Evolutionary conservation across 495 filamentous ascomycete genomes (phyloP).

Genomic region (Terfezia claveryi): DNA sequence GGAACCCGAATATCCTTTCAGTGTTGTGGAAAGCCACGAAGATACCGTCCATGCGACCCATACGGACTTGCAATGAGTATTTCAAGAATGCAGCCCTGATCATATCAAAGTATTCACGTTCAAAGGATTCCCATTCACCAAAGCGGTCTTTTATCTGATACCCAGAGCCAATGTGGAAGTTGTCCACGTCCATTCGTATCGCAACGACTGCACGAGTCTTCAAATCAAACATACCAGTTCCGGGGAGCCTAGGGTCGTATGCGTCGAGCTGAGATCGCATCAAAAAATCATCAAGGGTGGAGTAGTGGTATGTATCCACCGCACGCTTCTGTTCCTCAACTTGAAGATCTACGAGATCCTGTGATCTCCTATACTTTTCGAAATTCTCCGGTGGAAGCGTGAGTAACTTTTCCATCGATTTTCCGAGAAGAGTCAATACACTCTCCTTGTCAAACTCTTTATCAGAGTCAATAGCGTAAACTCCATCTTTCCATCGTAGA

Average conservation of each 20-base stretch:
- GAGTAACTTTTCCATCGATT: slow-evolving; percentile 92
- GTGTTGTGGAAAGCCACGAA: slow-evolving; percentile 97
- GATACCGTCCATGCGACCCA: slow-evolving; percentile 96
- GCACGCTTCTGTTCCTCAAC: slow-evolving; percentile 39
- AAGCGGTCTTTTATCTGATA: slow-evolving; percentile 63
- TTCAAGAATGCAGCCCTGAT: slow-evolving; percentile 85
- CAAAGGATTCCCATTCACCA: slow-evolving; percentile 71
- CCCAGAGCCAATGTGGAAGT: slow-evolving; percentile 51
- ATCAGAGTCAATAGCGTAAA: slow-evolving; percentile 93
- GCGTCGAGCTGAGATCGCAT: slow-evolving; percentile 95
- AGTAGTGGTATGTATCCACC: slow-evolving; percentile 66
- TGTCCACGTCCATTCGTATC: slow-evolving; percentile 60
- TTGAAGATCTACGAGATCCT: slow-evolving; percentile 35
- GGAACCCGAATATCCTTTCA: slow-evolving; percentile 89
- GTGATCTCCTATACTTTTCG: slow-evolving; percentile 50
- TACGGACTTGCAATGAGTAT: slow-evolving; percentile 85
- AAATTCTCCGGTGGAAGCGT: slow-evolving; percentile 60
- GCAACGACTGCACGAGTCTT: slow-evolving; percentile 84
- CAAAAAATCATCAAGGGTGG: slow-evolving; percentile 68
- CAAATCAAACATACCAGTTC: slow-evolving; percentile 87
- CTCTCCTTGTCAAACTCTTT: slow-evolving; percentile 77
- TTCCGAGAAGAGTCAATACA: slow-evolving; percentile 71
- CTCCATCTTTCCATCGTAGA: slow-evolving; percentile 42
- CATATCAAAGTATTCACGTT: slow-evolving; percentile 94
- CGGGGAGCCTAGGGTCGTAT: slow-evolving; percentile 63